Conservation (phyloP, 768 basidiomycete genomes). For the Chalciporus chontae region DNA sequence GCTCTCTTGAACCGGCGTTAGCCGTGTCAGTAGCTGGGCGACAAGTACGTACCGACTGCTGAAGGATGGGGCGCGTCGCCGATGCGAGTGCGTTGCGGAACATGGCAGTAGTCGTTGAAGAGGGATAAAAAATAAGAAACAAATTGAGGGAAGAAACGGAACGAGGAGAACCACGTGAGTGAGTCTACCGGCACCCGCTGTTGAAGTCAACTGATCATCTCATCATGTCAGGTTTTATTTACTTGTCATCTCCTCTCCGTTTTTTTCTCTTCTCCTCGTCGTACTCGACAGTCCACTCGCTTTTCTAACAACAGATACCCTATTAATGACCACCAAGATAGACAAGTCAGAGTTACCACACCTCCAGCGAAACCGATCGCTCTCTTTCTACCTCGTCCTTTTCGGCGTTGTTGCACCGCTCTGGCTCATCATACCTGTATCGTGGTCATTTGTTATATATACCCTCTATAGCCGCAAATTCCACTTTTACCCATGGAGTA, state of each 20-base stretch:
- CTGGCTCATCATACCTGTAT: conserved; percentile 58
- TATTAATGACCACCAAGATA: neutral
- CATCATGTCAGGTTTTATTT: too few relatives aligned
- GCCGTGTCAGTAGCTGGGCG: neutral
- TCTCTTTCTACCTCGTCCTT: conserved; percentile 59
- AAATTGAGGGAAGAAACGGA: conserved; percentile 33
- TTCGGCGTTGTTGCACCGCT: conserved; percentile 55
- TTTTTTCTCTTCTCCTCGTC: neutral
- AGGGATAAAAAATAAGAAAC: conserved; percentile 25
- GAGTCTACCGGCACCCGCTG: neutral
- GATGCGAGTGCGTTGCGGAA: conserved; percentile 62
- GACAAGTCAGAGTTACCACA: conserved; percentile 36
- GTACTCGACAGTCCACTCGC: neutral
- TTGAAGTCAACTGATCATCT: neutral
- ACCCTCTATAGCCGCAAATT: conserved; percentile 42
- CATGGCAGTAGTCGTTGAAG: conserved; percentile 36
- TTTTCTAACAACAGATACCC: conserved; percentile 6
- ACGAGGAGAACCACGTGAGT: conserved; percentile 10
- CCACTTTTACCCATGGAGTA: conserved; percentile 39
- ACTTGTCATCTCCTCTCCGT: neutral
- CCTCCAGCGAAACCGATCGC: conserved; percentile 35
- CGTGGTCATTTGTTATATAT: conserved; percentile 60
- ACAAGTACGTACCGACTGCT: conserved; percentile 48
- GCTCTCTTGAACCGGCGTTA: conserved; percentile 44
- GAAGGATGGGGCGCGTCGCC: conserved; percentile 49